phyloP scores from a whole-genome alignment of 169 alveolate species.

The Cystoisospora suis region DNA sequence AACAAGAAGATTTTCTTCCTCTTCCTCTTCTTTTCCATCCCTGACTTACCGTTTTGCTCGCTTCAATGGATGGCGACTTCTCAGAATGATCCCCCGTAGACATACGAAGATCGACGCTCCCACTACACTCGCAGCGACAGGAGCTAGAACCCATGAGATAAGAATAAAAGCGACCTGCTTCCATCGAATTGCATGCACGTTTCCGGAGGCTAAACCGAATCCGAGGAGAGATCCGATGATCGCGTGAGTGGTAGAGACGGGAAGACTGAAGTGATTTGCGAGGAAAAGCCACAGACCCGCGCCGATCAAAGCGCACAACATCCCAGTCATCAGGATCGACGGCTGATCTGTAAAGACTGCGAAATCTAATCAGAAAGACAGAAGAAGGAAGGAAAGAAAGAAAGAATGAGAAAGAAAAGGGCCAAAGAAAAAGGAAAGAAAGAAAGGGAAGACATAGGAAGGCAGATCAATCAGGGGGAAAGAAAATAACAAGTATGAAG shows the following conservation, averaged over 20 bases:
- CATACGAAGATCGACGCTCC: constrained; percentile 49
- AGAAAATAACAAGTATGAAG: too few species aligned
- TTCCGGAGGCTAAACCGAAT: constrained; percentile 83
- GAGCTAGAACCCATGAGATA: constrained; percentile 76
- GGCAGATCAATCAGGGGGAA: too few species aligned
- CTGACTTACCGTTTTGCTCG: constrained; percentile 64
- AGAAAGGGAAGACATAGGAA: too few species aligned
- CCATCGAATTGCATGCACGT: constrained; percentile 79
- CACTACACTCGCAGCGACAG: constrained; percentile 42
- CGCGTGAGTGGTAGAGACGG: constrained; percentile 89
- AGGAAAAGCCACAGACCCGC: constrained; percentile 81
- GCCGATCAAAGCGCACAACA: constrained; percentile 81
- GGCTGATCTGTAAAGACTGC: constrained; percentile 80
- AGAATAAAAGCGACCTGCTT: constrained; percentile 72
- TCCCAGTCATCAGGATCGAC: constrained; percentile 81
- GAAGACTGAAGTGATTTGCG: constrained; percentile 79
- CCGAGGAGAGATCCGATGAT: constrained; percentile 86
- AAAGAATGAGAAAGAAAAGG: neutral
- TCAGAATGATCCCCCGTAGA: constrained; percentile 61
- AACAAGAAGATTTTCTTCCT: too few species aligned
- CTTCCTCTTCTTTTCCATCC: too few species aligned
- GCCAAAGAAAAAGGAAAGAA: neutral
- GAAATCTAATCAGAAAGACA: constrained; percentile 64
- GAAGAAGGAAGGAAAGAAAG: neutral
- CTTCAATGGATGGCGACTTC: constrained; percentile 64